A percentile compares a stretch with the other conserved stretches of the same genome.
These are phyloP conservation scores for Cucurbita pepo DNA, from an alignment of 306 rosid species.

Conservation along the genomic window DNA sequence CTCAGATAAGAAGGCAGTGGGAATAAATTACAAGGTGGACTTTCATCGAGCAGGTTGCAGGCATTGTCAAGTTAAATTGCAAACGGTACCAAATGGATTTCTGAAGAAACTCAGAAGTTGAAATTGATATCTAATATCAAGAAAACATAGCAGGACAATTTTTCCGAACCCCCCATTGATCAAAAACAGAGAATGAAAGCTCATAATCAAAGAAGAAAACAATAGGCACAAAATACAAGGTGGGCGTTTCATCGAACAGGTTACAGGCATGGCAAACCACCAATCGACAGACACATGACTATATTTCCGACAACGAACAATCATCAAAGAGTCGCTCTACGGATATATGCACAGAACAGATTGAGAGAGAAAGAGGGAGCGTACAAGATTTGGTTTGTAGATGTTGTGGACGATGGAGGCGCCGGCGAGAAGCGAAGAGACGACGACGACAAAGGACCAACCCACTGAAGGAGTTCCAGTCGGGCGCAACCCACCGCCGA, in stretches of 20 bases:
- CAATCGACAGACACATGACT: neutral
- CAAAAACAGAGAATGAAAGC: neutral
- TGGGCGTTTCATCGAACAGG: constrained; percentile 10
- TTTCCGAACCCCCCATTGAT: neutral
- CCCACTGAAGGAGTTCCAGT: constrained; percentile 10
- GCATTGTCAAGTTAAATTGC: neutral
- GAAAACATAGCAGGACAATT: neutral
- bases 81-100: too few relatives aligned
- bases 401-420: constrained; percentile 9
- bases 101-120: neutral
- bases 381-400: constrained; percentile 13
- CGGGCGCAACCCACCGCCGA: constrained; percentile 5
- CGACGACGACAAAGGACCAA: constrained; percentile 8
- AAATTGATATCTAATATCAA: neutral
- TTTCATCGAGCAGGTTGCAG: constrained; percentile 10
- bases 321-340: neutral
- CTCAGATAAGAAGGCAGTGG: neutral
- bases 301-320: neutral
- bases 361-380: neutral
- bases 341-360: neutral
- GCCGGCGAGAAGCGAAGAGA: constrained; percentile 6
- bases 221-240: neutral
- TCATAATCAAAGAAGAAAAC: neutral
- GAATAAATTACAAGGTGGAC: neutral
- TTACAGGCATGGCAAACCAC: neutral